A percentile compares a stretch with the other conserved stretches of the same genome.
phyloP scores from a whole-genome alignment of 495 filamentous ascomycete species.

The Penicillium cataractarum region DNA sequence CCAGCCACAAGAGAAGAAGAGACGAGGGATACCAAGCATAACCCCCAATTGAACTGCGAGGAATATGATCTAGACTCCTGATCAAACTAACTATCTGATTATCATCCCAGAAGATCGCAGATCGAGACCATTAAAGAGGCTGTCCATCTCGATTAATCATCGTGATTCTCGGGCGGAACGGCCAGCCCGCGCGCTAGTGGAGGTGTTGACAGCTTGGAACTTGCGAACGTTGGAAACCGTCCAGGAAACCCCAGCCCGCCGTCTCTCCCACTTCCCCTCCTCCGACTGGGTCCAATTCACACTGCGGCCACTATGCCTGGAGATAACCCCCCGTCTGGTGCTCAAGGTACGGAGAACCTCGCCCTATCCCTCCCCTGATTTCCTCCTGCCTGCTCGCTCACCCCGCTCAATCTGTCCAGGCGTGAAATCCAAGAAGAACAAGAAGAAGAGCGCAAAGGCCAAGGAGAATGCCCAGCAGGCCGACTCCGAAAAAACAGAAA shows the following conservation, averaged over 20 bases:
- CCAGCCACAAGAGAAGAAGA: not conserved
- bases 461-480: constrained; percentile 27
- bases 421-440: constrained; percentile 69
- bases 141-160: constrained; percentile 30
- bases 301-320: constrained; percentile 40
- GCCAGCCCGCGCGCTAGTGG: constrained; percentile 35
- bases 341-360: constrained; percentile 24
- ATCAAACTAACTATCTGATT: not conserved
- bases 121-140: not conserved
- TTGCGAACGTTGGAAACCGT: constrained; percentile 19
- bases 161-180: constrained; percentile 26
- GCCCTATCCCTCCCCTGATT: not conserved
- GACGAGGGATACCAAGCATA: constrained; percentile 7
- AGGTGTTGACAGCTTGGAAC: constrained; percentile 45
- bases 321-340: constrained; percentile 26
- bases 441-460: constrained; percentile 62
- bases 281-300: not conserved
- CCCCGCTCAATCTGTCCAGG: constrained; percentile 28
- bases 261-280: constrained; percentile 1
- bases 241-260: constrained; percentile 3
- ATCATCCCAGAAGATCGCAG: not conserved
- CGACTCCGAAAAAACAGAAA: constrained; percentile 20
- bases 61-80: too few relatives aligned
- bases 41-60: not conserved
- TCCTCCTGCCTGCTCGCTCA: constrained; percentile 10